A percentile compares a stretch with the other conserved stretches of the same genome.
phyloP scores from a whole-genome alignment of 2,329 filamentous ascomycete genomes.

The Talaromyces sp. region DNA sequence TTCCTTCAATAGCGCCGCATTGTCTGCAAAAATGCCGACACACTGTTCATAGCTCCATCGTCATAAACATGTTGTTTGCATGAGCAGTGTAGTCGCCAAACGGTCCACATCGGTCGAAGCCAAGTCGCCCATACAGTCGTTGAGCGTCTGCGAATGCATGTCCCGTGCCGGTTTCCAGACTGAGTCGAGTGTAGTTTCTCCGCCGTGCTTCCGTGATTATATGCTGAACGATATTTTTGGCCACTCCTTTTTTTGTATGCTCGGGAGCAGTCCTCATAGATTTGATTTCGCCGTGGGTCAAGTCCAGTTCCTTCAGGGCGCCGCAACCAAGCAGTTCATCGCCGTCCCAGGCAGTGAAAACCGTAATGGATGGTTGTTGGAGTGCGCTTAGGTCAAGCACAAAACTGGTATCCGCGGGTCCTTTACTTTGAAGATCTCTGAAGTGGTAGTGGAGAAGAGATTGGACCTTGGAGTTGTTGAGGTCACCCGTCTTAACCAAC shows the following conservation, averaged over 20 bases:
- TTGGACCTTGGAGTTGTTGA: not conserved
- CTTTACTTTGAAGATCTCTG: not conserved
- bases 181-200: not conserved
- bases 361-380: not conserved
- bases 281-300: not conserved
- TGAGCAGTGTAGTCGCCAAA: slow-evolving; percentile 1
- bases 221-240: not conserved
- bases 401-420: not conserved
- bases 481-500: slow-evolving; percentile 16
- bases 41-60: not conserved
- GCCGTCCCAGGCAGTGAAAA: not conserved
- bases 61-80: slow-evolving; percentile 1
- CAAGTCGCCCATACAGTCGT: not conserved
- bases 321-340: not conserved
- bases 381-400: slow-evolving; percentile 1
- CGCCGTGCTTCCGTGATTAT: not conserved
- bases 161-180: not conserved
- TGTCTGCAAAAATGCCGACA: not conserved
- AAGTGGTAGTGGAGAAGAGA: not conserved
- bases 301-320: not conserved
- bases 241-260: not conserved
- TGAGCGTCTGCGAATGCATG: not conserved
- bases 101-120: not conserved
- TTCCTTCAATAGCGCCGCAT: too few relatives aligned
- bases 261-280: not conserved